Percentiles rank a stretch among this genome's conserved stretches.
Evolutionary conservation across 257 asterid genomes (phyloP).

Genomic region (Primulina tabacum): DNA sequence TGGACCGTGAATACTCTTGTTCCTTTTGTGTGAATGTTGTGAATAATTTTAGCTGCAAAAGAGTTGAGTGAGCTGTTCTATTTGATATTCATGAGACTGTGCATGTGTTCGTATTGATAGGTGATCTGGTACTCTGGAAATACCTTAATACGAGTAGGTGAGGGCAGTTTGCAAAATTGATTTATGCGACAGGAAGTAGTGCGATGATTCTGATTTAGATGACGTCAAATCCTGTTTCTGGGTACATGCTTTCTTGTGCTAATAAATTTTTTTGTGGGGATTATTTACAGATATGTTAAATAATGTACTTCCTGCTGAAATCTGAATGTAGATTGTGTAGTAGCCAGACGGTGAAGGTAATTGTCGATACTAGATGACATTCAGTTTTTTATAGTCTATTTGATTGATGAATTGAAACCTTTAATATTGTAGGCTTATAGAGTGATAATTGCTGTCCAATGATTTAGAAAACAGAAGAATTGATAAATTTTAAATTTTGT

Average conservation of each 20-base stretch:
- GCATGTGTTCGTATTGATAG: not conserved
- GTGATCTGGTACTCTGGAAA: not conserved
- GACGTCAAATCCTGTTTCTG: slow-evolving; percentile 12
- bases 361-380: not conserved
- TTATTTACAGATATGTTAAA: not conserved
- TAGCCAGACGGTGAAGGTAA: not conserved
- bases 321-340: not conserved
- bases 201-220: slow-evolving; percentile 9
- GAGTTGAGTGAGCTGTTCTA: slow-evolving; percentile 2
- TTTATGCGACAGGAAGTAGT: slow-evolving; percentile 10
- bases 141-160: slow-evolving; percentile 12
- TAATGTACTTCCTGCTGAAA: not conserved
- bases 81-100: not conserved
- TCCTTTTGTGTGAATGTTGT: slow-evolving; percentile 15
- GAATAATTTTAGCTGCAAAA: slow-evolving; percentile 15
- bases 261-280: not conserved
- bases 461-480: not conserved
- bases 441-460: not conserved
- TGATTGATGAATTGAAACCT: not conserved
- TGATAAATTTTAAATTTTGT: no score
- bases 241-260: not conserved
- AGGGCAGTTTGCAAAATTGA: slow-evolving; percentile 20
- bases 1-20: slow-evolving; percentile 2
- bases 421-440: not conserved
- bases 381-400: not conserved